phyloP scores from a whole-genome alignment of 352 stramenopile species.

The Globisporangium alternatum region DNA sequence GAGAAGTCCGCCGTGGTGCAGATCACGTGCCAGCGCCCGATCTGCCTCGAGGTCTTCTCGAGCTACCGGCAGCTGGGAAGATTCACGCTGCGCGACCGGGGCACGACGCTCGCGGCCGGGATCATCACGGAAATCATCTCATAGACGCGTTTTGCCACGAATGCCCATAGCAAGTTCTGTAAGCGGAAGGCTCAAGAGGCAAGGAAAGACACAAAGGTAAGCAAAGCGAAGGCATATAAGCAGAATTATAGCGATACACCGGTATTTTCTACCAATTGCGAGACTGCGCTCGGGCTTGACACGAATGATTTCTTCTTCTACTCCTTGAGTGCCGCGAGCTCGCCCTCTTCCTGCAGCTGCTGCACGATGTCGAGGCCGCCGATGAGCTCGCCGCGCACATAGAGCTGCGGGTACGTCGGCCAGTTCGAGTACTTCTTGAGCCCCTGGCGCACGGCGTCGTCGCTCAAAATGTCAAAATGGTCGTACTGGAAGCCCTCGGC shows the following conservation, averaged over 20 bases:
- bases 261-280: background rate
- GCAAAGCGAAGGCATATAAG: conserved; percentile 4
- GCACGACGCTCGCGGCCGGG: conserved; percentile 77
- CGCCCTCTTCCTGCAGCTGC: conserved; percentile 91
- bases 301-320: conserved; percentile 22
- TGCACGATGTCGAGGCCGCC: conserved; percentile 97
- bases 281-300: too few relatives aligned
- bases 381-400: conserved; percentile 96
- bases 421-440: conserved; percentile 98
- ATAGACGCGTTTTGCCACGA: conserved; percentile 24
- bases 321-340: conserved; percentile 78
- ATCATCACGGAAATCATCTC: conserved; percentile 82
- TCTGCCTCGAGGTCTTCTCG: conserved; percentile 83
- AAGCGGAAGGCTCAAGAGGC: background rate
- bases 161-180: background rate
- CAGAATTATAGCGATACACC: conserved; percentile 4
- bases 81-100: conserved; percentile 82
- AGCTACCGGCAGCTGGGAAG: conserved; percentile 76
- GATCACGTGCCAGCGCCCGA: conserved; percentile 69
- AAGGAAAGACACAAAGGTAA: background rate
- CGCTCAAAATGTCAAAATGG: conserved; percentile 96
- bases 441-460: conserved; percentile 95
- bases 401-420: conserved; percentile 98
- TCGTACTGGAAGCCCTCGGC: conserved; percentile 90
- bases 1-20: conserved; percentile 82